A percentile compares a stretch with the other conserved stretches of the same genome.
Evolutionary conservation across 1,284 basidiomycete genomes (phyloP).

Genomic region (Phellinidium pouzarii): DNA sequence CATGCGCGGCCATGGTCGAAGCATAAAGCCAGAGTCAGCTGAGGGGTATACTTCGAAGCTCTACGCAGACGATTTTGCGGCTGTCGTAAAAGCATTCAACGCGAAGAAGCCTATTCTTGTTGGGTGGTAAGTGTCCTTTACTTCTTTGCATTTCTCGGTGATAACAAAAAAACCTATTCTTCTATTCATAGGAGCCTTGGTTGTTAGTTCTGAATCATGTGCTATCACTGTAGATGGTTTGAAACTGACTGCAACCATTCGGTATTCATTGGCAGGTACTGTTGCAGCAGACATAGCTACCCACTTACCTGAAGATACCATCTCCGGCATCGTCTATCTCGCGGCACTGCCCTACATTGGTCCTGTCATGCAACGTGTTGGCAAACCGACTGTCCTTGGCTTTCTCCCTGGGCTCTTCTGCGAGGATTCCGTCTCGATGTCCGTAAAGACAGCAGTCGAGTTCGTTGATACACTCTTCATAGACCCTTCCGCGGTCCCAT

Average conservation of each 20-base stretch:
- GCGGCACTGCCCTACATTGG: not conserved
- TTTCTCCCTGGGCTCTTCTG: not conserved
- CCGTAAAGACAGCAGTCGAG: not conserved
- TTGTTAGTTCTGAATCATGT: not conserved
- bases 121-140: constrained; percentile 1
- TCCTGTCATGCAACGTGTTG: not conserved
- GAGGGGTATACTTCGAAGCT: constrained; percentile 12
- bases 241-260: not conserved
- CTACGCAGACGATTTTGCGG: constrained; percentile 16
- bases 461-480: not conserved
- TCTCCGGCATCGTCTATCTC: not conserved
- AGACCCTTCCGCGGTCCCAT: not conserved
- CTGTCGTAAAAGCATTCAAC: constrained; percentile 12
- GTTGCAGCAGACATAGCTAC: not conserved
- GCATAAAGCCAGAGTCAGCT: constrained; percentile 8
- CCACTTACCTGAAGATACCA: not conserved
- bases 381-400: not conserved
- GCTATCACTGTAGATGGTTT: not conserved
- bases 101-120: constrained; percentile 31
- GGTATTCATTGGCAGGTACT: not conserved
- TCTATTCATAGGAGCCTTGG: constrained; percentile 6
- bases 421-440: not conserved
- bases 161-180: not conserved
- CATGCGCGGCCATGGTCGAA: constrained; percentile 16
- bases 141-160: not conserved